Percentiles rank a stretch among this genome's conserved stretches.
phyloP scores from a whole-genome alignment of 2,329 filamentous ascomycete genomes.

The Chalaropsis ovoidea region DNA sequence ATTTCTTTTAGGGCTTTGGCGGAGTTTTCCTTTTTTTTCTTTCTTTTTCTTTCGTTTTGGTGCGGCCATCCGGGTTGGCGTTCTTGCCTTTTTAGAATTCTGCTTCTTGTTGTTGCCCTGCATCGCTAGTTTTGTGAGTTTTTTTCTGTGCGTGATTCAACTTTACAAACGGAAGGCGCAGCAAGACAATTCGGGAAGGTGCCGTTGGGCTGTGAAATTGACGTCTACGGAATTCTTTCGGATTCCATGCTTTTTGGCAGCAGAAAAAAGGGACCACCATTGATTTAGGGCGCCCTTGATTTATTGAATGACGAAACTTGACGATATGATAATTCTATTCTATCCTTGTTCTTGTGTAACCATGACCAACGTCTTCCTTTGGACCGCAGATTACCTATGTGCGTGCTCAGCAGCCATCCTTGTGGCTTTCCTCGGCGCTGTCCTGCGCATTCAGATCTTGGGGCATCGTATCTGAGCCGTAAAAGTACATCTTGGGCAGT shows the following conservation, averaged over 20 bases:
- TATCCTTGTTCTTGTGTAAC: slow-evolving; percentile 4
- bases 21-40: background rate
- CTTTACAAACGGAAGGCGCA: background rate
- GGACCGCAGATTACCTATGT: background rate
- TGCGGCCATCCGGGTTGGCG: background rate
- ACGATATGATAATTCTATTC: slow-evolving; percentile 15
- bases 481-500: slow-evolving; percentile 25
- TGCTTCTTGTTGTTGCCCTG: slow-evolving; percentile 2
- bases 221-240: background rate
- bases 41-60: background rate
- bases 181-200: background rate
- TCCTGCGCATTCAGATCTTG: slow-evolving; percentile 21
- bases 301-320: slow-evolving; percentile 12
- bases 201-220: background rate
- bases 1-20: slow-evolving; percentile 8
- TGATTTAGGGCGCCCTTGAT: background rate
- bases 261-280: background rate
- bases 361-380: background rate
- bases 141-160: slow-evolving; percentile 13
- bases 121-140: too few relatives aligned
- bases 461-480: slow-evolving; percentile 22
- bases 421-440: background rate
- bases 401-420: slow-evolving; percentile 4
- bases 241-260: background rate
- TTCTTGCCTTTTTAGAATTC: slow-evolving; percentile 10